These are phyloP conservation scores for Tuber magnatum DNA, from an alignment of 495 filamentous ascomycete genomes.

Conservation along the genomic window DNA sequence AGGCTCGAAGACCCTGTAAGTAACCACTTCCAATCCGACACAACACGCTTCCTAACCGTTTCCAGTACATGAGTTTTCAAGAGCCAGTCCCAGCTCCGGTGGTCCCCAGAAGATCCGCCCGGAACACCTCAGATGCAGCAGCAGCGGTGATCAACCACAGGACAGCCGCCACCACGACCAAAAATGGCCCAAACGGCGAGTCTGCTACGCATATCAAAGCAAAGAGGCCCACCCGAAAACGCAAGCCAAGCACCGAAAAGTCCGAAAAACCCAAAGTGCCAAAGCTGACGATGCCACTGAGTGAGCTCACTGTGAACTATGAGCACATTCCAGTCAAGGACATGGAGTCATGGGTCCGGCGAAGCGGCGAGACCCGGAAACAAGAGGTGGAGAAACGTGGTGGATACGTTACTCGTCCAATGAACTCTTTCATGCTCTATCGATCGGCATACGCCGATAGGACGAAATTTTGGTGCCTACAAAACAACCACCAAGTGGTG, in stretches of 20 bases:
- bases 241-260: conserved; percentile 31
- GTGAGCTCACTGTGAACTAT: conserved; percentile 64
- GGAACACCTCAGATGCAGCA: conserved; percentile 9
- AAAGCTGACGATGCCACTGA: conserved; percentile 62
- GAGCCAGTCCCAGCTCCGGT: background rate
- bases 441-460: conserved; percentile 85
- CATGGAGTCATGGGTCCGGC: conserved; percentile 75
- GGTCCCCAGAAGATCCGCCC: conserved; percentile 11
- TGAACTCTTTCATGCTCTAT: conserved; percentile 99
- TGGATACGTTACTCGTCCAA: conserved; percentile 79
- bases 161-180: conserved; percentile 22
- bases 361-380: conserved; percentile 57
- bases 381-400: conserved; percentile 62
- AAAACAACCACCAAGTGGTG: conserved; percentile 93
- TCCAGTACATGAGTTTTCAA: background rate
- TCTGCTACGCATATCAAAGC: conserved; percentile 28
- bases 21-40: background rate
- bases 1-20: background rate
- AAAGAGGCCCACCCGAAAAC: conserved; percentile 25
- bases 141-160: conserved; percentile 24
- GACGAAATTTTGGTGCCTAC: conserved; percentile 69
- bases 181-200: conserved; percentile 24
- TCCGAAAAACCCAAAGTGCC: conserved; percentile 46
- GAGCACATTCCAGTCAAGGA: conserved; percentile 60
- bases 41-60: background rate